Evolutionary conservation across 768 basidiomycete species (phyloP), one percentile per base, ranked within the genome.

Genomic region (Podaxis pistillaris): DNA sequence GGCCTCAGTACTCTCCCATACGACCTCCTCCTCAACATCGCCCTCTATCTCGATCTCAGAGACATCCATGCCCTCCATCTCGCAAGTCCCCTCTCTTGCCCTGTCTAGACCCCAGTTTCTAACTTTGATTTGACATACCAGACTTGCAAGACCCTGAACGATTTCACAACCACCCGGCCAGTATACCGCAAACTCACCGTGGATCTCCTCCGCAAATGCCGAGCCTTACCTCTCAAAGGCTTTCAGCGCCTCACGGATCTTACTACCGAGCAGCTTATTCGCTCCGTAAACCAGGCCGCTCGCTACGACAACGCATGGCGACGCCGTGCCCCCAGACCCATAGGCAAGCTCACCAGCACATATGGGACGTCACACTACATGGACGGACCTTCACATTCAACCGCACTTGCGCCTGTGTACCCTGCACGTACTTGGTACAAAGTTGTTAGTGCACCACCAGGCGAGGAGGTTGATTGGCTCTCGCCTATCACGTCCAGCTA

Each of bases 401-500:
- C 60, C 2, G 64, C 68, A 1, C 49, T 59, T 24, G 26, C n/a
- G 46, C 28, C 37, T 9, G 15, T 47, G 28, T 28, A 55, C 36
- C 38, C 66, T 68, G 36, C 60, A 58, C 66, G 73, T 30, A 73
- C 70, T 38, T 90, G 89, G 89, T 90, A 87, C 76, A 89, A 84
- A 65, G 78, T 88, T 62, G 86, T 89, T 65, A 82, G 81, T 36
- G 83, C 86, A 1, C 88, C 88, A 0, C 86, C 87, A 1, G 81
- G 69, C 44, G 87, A 90, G 65, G 86, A 88, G 57, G 85, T 91
- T 13, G 89, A 90, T 65, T 91, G 88, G 89, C 74, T 91, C 4
- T 88, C 88, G 2, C 88, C 89, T 17, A 89, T 91, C 66, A 90
- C 89, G 1, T 87, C 87, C 4, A 86, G 83, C 40, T 90, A 90